These are phyloP conservation scores for Lolium multiflorum DNA, from an alignment of 176 grass and related monocot genomes.

Conservation along the genomic window DNA sequence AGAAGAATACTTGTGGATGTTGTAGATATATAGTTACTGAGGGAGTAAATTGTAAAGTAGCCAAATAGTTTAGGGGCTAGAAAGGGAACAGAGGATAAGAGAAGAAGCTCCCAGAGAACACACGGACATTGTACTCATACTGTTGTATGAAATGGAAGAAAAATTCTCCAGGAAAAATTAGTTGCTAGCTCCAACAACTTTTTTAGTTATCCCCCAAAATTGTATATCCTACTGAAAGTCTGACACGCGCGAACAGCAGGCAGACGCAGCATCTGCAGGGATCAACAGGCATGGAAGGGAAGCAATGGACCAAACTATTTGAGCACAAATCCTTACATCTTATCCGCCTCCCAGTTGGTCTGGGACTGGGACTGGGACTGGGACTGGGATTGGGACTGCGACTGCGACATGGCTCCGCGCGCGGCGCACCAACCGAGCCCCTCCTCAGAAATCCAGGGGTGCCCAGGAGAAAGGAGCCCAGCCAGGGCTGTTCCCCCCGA, in stretches of 20 bases:
- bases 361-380: constrained; percentile 36
- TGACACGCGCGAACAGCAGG: neutral
- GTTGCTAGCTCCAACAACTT: no score
- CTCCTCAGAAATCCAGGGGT: neutral
- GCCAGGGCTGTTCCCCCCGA: neutral
- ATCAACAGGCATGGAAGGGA: constrained; percentile 10
- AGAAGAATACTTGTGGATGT: no score
- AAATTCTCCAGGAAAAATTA: no score
- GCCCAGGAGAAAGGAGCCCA: neutral
- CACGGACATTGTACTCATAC: no score
- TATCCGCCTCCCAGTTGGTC: constrained; percentile 58
- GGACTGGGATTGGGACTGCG: constrained; percentile 1
- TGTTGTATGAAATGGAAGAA: no score
- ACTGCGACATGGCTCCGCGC: constrained; percentile 45
- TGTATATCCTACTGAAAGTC: neutral
- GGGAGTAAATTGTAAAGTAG: no score
- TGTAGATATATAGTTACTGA: no score
- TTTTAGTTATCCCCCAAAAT: no score
- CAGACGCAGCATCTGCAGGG: neutral
- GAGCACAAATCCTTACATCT: constrained; percentile 44
- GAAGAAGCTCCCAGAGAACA: no score
- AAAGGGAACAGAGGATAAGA: no score
- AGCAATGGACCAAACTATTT: neutral
- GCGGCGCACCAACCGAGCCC: neutral
- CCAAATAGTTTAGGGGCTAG: no score